These are phyloP conservation scores for Hortiboletus campestris DNA, from an alignment of 768 basidiomycete genomes.

Conservation along the genomic window DNA sequence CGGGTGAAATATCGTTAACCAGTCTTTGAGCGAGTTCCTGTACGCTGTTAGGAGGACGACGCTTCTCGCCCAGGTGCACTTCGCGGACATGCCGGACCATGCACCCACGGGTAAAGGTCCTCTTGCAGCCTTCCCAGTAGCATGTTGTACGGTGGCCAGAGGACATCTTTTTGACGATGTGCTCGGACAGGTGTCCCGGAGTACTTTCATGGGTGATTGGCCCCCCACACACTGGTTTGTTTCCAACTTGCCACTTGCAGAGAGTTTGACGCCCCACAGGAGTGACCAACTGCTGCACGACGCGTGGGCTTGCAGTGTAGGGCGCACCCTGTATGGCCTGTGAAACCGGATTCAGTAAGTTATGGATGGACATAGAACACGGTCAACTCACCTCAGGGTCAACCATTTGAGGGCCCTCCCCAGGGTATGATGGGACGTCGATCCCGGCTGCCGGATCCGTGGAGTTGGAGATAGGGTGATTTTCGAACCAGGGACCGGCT, in stretches of 20 bases:
- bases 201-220: neutral
- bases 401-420: neutral
- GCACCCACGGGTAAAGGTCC: conserved; percentile 19
- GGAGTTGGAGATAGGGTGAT: neutral
- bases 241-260: conserved; percentile 9
- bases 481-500: neutral
- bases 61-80: conserved; percentile 11
- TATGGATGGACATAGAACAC: neutral
- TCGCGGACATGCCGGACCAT: conserved; percentile 19
- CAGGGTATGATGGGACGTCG: neutral
- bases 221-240: neutral
- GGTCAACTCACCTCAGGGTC: neutral
- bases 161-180: conserved; percentile 9
- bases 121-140: conserved; percentile 10
- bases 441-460: neutral
- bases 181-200: conserved; percentile 12
- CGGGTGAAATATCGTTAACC: neutral
- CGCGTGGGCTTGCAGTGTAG: too few species aligned
- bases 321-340: too few species aligned
- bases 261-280: too few species aligned
- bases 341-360: too few species aligned
- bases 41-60: neutral
- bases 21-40: neutral
- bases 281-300: too few species aligned
- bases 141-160: neutral